Percentiles rank a stretch among this genome's conserved stretches.
phyloP scores from a whole-genome alignment of 176 grass and related monocot genomes.

The Pontederia paniculata region DNA sequence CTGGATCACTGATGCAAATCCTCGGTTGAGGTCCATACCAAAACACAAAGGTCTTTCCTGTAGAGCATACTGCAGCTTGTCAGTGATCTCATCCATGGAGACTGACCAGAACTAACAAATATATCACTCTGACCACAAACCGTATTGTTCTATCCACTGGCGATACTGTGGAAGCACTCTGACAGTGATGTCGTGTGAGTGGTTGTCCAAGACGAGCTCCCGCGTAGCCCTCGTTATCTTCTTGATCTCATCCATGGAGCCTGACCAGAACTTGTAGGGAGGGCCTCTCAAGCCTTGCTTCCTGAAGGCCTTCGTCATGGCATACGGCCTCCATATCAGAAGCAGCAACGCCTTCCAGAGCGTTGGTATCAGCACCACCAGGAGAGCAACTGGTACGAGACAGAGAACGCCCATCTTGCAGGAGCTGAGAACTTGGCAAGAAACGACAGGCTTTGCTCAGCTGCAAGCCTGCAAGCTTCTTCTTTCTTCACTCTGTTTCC shows the following conservation, averaged over 20 bases:
- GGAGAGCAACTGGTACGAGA: background rate
- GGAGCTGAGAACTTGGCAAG: too few relatives aligned
- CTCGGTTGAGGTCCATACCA: constrained; percentile 31
- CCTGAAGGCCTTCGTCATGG: constrained; percentile 20
- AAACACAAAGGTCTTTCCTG: constrained; percentile 40
- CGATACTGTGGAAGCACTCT: constrained; percentile 21
- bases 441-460: too few relatives aligned
- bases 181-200: constrained; percentile 24
- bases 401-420: constrained; percentile 3
- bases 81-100: background rate
- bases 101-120: background rate
- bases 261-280: constrained; percentile 29
- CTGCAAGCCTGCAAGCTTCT: too few relatives aligned
- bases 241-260: constrained; percentile 23
- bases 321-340: constrained; percentile 34
- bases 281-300: constrained; percentile 34
- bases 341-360: constrained; percentile 15
- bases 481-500: too few relatives aligned
- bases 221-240: background rate
- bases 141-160: constrained; percentile 33
- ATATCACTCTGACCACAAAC: constrained; percentile 8
- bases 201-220: constrained; percentile 15
- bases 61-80: background rate
- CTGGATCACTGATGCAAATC: constrained; percentile 34
- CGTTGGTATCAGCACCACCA: constrained; percentile 6